phyloP scores from a whole-genome alignment of 371 early-diverging fungal species.

The Actinomortierella wolfii region DNA sequence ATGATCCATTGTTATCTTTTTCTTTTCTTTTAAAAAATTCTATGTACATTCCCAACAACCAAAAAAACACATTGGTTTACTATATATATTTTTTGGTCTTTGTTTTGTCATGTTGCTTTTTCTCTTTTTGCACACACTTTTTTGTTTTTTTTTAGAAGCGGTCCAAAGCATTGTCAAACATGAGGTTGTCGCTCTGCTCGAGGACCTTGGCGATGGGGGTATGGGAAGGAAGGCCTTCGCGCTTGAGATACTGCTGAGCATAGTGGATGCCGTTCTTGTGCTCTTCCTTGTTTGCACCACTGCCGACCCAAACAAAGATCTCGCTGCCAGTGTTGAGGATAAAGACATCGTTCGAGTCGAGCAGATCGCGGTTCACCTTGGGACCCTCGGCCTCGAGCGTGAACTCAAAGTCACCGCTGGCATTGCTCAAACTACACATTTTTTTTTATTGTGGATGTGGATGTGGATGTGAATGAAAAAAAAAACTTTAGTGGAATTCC shows the following conservation, averaged over 20 bases:
- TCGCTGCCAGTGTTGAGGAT: slow-evolving; percentile 71
- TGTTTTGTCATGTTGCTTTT: neutral
- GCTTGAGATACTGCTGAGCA: slow-evolving; percentile 66
- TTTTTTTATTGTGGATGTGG: neutral
- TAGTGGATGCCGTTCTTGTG: slow-evolving; percentile 59
- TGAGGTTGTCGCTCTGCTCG: slow-evolving; percentile 69
- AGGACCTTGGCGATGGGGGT: slow-evolving; percentile 71
- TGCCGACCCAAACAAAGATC: slow-evolving; percentile 80
- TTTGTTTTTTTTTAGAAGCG: slow-evolving; percentile 14
- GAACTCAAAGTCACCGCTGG: slow-evolving; percentile 47
- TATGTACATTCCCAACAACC: too few relatives aligned
- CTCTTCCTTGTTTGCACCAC: slow-evolving; percentile 62
- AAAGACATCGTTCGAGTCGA: slow-evolving; percentile 81
- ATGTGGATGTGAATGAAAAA: neutral
- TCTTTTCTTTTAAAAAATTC: too few relatives aligned
- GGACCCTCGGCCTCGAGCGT: slow-evolving; percentile 57
- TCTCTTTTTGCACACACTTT: neutral
- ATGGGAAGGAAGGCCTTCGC: slow-evolving; percentile 52
- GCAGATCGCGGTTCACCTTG: slow-evolving; percentile 63
- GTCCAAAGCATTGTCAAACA: slow-evolving; percentile 53
- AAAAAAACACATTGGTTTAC: too few relatives aligned
- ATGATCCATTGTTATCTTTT: neutral
- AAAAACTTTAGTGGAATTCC: too few relatives aligned
- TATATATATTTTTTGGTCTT: neutral
- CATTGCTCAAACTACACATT: slow-evolving; percentile 41